Conservation (phyloP, 1,284 basidiomycete species). For the Stygiomarasmius scandens region DNA sequence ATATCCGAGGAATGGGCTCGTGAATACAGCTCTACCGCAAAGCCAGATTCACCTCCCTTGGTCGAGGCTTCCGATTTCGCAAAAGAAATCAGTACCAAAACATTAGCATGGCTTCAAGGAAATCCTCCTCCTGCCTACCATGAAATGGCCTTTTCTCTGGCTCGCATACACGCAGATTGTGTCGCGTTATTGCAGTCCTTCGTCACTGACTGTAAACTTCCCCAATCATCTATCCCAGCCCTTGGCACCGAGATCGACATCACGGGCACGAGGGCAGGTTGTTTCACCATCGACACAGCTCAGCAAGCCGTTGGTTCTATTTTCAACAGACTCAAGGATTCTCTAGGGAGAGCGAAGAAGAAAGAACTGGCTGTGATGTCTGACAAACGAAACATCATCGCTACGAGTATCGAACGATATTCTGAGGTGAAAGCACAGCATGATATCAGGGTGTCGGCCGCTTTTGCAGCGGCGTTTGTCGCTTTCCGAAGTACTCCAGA, state of each 20-base stretch:
- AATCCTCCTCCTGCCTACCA: conserved; percentile 82
- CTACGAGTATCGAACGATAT: conserved; percentile 83
- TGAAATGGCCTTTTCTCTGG: conserved; percentile 87
- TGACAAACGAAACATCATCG: conserved; percentile 77
- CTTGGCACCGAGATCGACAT: conserved; percentile 83
- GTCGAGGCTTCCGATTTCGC: conserved; percentile 64
- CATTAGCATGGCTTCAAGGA: conserved; percentile 75
- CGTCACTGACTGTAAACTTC: conserved; percentile 83
- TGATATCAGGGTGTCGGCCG: conserved; percentile 87
- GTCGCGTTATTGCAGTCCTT: conserved; percentile 82
- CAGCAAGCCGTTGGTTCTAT: conserved; percentile 71
- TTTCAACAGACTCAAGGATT: conserved; percentile 78
- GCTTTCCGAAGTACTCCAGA: conserved; percentile 83
- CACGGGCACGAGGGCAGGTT: conserved; percentile 60
- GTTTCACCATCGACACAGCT: conserved; percentile 85
- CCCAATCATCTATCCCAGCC: conserved; percentile 77
- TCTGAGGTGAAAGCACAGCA: conserved; percentile 83
- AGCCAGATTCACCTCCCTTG: conserved; percentile 38
- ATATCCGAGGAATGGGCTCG: conserved; percentile 93
- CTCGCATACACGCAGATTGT: conserved; percentile 83
- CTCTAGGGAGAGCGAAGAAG: conserved; percentile 76
- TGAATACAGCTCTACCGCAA: conserved; percentile 38
- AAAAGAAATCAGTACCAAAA: conserved; percentile 64
- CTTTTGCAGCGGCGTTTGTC: conserved; percentile 90
- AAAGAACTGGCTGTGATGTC: conserved; percentile 74